Percentiles rank a stretch among this genome's conserved stretches.
These are phyloP conservation scores for Miscanthus lutarioriparius DNA, from an alignment of 176 grass and related monocot genomes.

Conservation along the genomic window DNA sequence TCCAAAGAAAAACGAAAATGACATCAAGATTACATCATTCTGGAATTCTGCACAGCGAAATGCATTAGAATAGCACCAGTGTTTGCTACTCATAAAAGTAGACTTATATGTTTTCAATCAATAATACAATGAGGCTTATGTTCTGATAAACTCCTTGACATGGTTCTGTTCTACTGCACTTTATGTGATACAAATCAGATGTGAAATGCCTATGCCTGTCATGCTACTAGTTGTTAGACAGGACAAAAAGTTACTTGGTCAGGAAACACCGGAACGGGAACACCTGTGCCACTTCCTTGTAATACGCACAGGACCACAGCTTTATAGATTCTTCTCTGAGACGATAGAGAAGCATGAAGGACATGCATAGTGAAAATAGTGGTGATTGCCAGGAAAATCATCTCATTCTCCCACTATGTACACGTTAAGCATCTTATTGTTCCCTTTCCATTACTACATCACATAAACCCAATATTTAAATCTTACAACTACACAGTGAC, in stretches of 20 bases:
- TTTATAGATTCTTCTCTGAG: constrained; percentile 33
- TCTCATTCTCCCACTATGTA: constrained; percentile 21
- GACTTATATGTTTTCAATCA: not conserved
- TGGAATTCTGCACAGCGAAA: not conserved
- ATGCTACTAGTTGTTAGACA: constrained; percentile 13
- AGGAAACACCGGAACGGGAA: not conserved
- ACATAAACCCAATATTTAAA: not conserved
- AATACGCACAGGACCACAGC: constrained; percentile 20
- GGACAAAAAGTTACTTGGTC: not conserved
- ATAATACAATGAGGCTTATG: not conserved
- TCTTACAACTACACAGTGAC: too few relatives aligned
- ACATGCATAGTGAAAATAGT: constrained; percentile 1
- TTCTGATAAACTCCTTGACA: not conserved
- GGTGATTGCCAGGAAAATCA: constrained; percentile 42
- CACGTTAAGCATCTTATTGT: constrained; percentile 31
- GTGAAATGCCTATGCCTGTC: not conserved
- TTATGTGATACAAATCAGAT: too few relatives aligned
- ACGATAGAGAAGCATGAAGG: not conserved
- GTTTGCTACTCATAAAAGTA: not conserved
- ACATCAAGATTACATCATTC: not conserved
- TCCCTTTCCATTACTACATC: not conserved
- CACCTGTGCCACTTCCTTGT: constrained; percentile 21
- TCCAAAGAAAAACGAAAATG: not conserved
- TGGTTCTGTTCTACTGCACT: not conserved
- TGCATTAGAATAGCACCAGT: not conserved